These are phyloP conservation scores for Chlorencoelia australis DNA, from an alignment of 2,329 filamentous ascomycete genomes.

Conservation along the genomic window DNA sequence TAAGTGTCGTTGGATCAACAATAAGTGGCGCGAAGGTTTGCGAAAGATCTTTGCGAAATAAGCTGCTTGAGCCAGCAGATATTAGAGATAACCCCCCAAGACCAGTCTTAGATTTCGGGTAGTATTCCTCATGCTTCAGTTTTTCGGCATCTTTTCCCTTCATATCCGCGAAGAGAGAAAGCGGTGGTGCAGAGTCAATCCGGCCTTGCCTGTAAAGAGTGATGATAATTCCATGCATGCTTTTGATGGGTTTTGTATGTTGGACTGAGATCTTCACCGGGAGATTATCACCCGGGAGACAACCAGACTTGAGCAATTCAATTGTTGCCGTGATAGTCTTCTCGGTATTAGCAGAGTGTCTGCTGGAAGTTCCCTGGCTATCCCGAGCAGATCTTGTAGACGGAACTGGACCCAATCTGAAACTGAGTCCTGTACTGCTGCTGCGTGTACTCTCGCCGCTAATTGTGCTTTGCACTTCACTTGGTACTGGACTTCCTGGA, in stretches of 20 bases:
- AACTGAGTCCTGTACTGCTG: slow-evolving; percentile 36
- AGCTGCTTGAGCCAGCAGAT: slow-evolving; percentile 74
- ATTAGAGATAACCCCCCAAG: slow-evolving; percentile 79
- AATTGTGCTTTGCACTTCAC: slow-evolving; percentile 55
- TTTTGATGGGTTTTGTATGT: slow-evolving; percentile 83
- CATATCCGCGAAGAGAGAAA: slow-evolving; percentile 37
- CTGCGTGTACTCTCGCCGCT: slow-evolving; percentile 53
- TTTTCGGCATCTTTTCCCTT: slow-evolving; percentile 56
- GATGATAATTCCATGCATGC: slow-evolving; percentile 83
- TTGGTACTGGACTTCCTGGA: slow-evolving; percentile 36
- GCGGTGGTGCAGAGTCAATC: slow-evolving; percentile 64
- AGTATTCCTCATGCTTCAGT: slow-evolving; percentile 64
- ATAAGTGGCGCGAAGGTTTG: slow-evolving; percentile 84
- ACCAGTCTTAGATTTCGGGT: slow-evolving; percentile 78
- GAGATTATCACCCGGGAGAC: slow-evolving; percentile 73
- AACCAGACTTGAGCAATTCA: slow-evolving; percentile 73
- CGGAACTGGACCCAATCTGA: slow-evolving; percentile 28
- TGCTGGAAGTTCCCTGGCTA: slow-evolving; percentile 40
- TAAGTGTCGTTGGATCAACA: slow-evolving; percentile 70
- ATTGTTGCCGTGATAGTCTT: slow-evolving; percentile 81
- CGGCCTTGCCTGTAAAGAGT: slow-evolving; percentile 86
- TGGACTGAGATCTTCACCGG: slow-evolving; percentile 73
- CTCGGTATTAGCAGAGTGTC: slow-evolving; percentile 41
- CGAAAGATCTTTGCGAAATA: slow-evolving; percentile 91
- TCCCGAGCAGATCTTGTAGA: slow-evolving; percentile 32